Conservation (phyloP, 2,329 filamentous ascomycete genomes). For the Bimuria novae-zelandiae region DNA sequence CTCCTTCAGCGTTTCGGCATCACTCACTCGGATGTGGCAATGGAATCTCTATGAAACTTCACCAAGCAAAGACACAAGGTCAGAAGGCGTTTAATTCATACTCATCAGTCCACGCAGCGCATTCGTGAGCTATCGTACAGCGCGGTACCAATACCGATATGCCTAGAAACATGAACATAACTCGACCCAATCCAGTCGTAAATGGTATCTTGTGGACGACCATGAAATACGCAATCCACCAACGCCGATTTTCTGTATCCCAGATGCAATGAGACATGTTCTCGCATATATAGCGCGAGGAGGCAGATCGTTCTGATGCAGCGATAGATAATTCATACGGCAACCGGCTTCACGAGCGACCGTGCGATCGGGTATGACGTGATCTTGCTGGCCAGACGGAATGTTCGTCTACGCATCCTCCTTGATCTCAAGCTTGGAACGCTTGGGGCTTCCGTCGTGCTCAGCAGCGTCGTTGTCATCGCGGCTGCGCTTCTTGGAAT, state of each 20-base stretch:
- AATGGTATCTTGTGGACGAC: conserved; percentile 9
- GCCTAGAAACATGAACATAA: conserved; percentile 1
- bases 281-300: background rate
- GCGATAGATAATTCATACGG: background rate
- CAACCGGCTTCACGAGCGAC: background rate
- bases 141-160: background rate
- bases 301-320: background rate
- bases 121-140: conserved; percentile 12
- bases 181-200: background rate
- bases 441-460: conserved; percentile 30
- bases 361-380: background rate
- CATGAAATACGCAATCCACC: background rate
- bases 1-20: too few species aligned
- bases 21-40: too few species aligned
- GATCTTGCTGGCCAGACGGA: conserved; percentile 60
- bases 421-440: conserved; percentile 43
- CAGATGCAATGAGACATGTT: background rate
- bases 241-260: conserved; percentile 3
- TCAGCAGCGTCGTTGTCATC: conserved; percentile 34
- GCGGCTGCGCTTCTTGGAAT: conserved; percentile 40
- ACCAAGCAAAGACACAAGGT: background rate
- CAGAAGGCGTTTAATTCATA: background rate
- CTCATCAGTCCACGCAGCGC: background rate
- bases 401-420: conserved; percentile 30
- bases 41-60: background rate